phyloP scores from a whole-genome alignment of 1,139 yeast genomes.

The Blastobotrys arbuscula region DNA sequence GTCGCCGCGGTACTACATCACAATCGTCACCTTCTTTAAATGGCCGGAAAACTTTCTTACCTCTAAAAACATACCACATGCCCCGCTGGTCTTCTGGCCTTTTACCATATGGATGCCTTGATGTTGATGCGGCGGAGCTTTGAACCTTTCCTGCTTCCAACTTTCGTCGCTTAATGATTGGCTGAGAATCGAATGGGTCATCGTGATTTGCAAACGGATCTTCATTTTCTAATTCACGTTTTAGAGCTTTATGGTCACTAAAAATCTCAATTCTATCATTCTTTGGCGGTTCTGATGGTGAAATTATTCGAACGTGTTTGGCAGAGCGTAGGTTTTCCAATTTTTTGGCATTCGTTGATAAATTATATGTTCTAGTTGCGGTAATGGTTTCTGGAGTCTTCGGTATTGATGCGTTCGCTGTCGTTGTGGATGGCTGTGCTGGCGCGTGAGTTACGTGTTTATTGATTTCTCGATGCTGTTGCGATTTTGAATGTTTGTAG shows the following conservation, averaged over 20 bases:
- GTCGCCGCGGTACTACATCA: constrained; percentile 22
- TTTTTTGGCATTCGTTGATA: not conserved
- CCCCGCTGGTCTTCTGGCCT: constrained; percentile 27
- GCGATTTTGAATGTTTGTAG: constrained; percentile 1
- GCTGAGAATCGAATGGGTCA: constrained; percentile 12
- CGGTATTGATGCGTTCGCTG: not conserved
- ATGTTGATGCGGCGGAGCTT: not conserved
- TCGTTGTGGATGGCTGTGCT: not conserved
- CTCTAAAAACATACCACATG: constrained; percentile 39
- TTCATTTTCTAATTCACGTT: constrained; percentile 20
- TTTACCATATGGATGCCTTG: constrained; percentile 23
- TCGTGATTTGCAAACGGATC: constrained; percentile 12
- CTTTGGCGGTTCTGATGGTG: constrained; percentile 8
- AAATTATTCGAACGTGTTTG: constrained; percentile 6
- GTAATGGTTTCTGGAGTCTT: not conserved
- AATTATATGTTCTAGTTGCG: not conserved
- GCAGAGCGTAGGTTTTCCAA: not conserved
- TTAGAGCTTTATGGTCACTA: constrained; percentile 22
- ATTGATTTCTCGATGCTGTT: not conserved
- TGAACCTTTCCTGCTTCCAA: not conserved
- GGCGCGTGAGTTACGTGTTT: not conserved
- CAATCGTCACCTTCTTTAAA: constrained; percentile 23
- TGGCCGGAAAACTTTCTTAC: constrained; percentile 37
- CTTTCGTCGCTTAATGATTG: constrained; percentile 4
- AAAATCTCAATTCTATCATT: constrained; percentile 17